Evolutionary conservation across 345 rosid species (phyloP).

Genomic region (Eucalyptus pauciflora): DNA sequence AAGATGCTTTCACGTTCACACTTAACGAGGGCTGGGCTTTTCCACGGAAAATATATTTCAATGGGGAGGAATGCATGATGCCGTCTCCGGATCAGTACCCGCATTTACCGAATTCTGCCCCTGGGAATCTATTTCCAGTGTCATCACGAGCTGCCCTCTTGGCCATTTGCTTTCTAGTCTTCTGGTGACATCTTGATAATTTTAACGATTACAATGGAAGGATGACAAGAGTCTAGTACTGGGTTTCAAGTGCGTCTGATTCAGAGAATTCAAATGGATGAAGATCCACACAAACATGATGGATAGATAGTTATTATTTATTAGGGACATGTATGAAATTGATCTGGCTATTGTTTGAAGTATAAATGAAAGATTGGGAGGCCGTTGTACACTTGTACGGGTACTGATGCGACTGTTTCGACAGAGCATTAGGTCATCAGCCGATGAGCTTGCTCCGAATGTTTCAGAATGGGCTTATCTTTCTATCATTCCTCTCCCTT

Average conservation of each 20-base stretch:
- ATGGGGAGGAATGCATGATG: conserved; percentile 36
- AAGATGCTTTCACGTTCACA: conserved; percentile 44
- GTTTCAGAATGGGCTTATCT: not conserved
- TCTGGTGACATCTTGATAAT: not conserved
- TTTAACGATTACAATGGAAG: not conserved
- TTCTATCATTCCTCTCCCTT: not conserved
- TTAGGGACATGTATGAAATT: not conserved
- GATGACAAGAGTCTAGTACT: not conserved
- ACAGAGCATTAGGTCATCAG: not conserved
- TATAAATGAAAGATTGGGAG: not conserved
- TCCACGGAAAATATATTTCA: conserved; percentile 63
- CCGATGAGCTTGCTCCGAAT: not conserved
- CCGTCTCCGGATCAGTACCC: conserved; percentile 40
- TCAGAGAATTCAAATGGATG: not conserved
- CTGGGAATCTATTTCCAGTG: not conserved
- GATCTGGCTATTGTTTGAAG: not conserved
- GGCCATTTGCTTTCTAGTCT: not conserved
- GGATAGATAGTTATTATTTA: not conserved
- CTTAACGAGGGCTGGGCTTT: conserved; percentile 70
- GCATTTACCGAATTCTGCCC: conserved; percentile 20
- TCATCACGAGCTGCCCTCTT: not conserved
- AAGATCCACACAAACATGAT: not conserved
- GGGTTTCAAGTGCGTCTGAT: not conserved
- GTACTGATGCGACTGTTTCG: not conserved
- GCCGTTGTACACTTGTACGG: not conserved